These are phyloP conservation scores for Drechslerella coelobrocha DNA, from an alignment of 2,329 filamentous ascomycete species.

Conservation along the genomic window DNA sequence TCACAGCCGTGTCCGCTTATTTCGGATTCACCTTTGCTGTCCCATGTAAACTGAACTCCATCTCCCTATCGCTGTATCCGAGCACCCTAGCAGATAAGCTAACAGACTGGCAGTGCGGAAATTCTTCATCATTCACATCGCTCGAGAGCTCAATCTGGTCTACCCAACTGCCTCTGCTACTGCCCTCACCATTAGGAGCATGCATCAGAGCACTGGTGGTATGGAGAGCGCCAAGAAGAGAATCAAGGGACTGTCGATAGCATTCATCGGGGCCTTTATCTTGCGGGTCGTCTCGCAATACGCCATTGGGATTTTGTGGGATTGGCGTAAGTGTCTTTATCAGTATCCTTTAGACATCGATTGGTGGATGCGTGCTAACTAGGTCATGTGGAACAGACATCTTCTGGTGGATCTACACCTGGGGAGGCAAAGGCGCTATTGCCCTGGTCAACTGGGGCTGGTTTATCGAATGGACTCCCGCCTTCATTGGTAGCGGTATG, in stretches of 20 bases:
- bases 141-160: conserved; percentile 66
- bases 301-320: conserved; percentile 67
- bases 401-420: conserved; percentile 64
- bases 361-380: conserved; percentile 34
- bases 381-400: conserved; percentile 54
- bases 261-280: conserved; percentile 63
- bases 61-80: conserved; percentile 41
- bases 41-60: conserved; percentile 57
- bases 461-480: conserved; percentile 67
- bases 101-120: conserved; percentile 62
- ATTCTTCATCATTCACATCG: conserved; percentile 73
- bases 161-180: conserved; percentile 69
- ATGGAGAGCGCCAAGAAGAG: conserved; percentile 63
- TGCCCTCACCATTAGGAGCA: conserved; percentile 69
- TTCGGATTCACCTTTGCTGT: conserved; percentile 71
- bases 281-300: conserved; percentile 68
- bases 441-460: conserved; percentile 69
- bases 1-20: conserved; percentile 69
- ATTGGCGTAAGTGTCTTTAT: conserved; percentile 59
- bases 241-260: conserved; percentile 64
- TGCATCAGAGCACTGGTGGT: conserved; percentile 64
- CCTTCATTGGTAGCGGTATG: conserved; percentile 68
- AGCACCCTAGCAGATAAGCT: conserved; percentile 14
- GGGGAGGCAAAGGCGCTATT: conserved; percentile 63
- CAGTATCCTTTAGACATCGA: conserved; percentile 54